phyloP scores from a whole-genome alignment of 352 stramenopile species.

The Thalassiosira sp. region DNA sequence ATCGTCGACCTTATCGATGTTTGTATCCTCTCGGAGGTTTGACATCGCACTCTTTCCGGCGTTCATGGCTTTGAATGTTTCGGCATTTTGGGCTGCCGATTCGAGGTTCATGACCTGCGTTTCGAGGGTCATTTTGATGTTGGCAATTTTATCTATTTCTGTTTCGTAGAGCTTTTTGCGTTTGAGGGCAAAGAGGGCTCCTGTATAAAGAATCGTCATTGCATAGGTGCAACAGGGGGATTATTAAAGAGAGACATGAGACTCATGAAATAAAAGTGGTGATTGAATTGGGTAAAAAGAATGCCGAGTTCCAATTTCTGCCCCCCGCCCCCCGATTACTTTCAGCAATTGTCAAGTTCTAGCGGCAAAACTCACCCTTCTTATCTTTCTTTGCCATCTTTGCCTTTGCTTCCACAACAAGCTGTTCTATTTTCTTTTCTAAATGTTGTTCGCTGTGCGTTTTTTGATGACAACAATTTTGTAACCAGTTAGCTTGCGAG shows the following conservation, averaged over 20 bases:
- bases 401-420: slow-evolving; percentile 92
- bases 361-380: too few relatives aligned
- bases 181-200: slow-evolving; percentile 96
- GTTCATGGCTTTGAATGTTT: slow-evolving; percentile 94
- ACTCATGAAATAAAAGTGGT: too few relatives aligned
- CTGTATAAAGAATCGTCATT: too few relatives aligned
- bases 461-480: neutral
- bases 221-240: too few relatives aligned
- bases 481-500: too few relatives aligned
- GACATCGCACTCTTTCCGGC: slow-evolving; percentile 92
- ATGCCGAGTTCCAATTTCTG: too few relatives aligned
- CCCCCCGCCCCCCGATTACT: too few relatives aligned
- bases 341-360: too few relatives aligned
- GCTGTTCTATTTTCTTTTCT: slow-evolving; percentile 93
- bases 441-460: slow-evolving; percentile 90
- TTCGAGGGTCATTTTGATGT: slow-evolving; percentile 95
- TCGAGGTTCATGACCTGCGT: slow-evolving; percentile 86
- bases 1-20: slow-evolving; percentile 96
- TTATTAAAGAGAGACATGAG: too few relatives aligned
- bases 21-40: slow-evolving; percentile 92
- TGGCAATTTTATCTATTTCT: slow-evolving; percentile 97
- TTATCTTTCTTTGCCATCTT: slow-evolving; percentile 97
- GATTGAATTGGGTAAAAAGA: too few relatives aligned
- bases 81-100: slow-evolving; percentile 88
- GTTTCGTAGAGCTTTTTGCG: slow-evolving; percentile 98